phyloP scores from a whole-genome alignment of 352 stramenopile genomes.

The Bremia lactucae region DNA sequence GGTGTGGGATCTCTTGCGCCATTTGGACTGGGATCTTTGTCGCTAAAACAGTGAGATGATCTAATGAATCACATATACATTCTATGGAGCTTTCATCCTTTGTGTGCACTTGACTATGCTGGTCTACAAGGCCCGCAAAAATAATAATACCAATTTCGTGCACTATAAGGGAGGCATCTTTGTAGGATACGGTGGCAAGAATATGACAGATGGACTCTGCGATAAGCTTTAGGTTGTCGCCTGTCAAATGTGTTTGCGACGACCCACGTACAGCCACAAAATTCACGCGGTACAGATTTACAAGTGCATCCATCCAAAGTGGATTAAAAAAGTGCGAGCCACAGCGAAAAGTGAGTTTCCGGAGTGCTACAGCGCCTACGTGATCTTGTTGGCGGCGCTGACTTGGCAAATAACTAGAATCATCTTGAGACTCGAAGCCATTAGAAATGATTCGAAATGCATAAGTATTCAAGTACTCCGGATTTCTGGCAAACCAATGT shows the following conservation, averaged over 20 bases:
- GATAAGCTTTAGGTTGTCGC: slow-evolving; percentile 42
- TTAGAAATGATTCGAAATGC: slow-evolving; percentile 66
- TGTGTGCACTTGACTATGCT: slow-evolving; percentile 30
- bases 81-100: slow-evolving; percentile 40
- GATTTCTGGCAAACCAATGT: slow-evolving; percentile 68
- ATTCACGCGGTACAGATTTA: slow-evolving; percentile 47
- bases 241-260: slow-evolving; percentile 18
- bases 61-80: slow-evolving; percentile 48
- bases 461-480: slow-evolving; percentile 36
- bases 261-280: slow-evolving; percentile 13
- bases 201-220: slow-evolving; percentile 64
- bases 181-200: slow-evolving; percentile 52
- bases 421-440: slow-evolving; percentile 40
- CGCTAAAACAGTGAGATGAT: slow-evolving; percentile 47
- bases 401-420: slow-evolving; percentile 33
- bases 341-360: slow-evolving; percentile 57
- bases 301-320: slow-evolving; percentile 58
- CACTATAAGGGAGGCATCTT: slow-evolving; percentile 47
- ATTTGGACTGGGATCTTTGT: slow-evolving; percentile 49
- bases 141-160: slow-evolving; percentile 51
- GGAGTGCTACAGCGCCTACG: slow-evolving; percentile 51
- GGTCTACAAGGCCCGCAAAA: slow-evolving; percentile 47
- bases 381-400: slow-evolving; percentile 48
- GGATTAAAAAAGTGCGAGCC: slow-evolving; percentile 53
- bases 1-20: slow-evolving; percentile 49